phyloP scores from a whole-genome alignment of 768 basidiomycete species.

The Lyophyllum atratum region DNA sequence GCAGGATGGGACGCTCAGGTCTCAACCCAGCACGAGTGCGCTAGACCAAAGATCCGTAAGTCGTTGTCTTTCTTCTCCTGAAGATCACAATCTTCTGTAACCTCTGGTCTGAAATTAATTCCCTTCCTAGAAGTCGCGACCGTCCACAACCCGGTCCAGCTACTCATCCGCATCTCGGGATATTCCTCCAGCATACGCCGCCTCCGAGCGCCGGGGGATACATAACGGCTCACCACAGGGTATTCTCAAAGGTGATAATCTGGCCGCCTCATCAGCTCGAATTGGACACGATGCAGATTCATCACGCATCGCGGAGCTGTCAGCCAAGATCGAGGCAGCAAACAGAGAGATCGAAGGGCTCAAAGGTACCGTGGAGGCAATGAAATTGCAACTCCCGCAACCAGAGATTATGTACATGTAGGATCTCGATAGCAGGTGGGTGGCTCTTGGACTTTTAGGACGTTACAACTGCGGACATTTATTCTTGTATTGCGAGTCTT shows the following conservation, averaged over 20 bases:
- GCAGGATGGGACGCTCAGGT: neutral
- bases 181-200: neutral
- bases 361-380: neutral
- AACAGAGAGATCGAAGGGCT: constrained; percentile 2
- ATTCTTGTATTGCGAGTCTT: no score
- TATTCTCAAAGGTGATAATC: neutral
- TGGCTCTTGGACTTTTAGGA: no score
- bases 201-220: neutral
- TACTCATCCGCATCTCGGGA: neutral
- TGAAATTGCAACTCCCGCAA: neutral
- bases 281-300: neutral
- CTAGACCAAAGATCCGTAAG: neutral
- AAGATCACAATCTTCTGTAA: neutral
- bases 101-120: neutral
- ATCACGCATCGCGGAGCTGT: neutral
- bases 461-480: no score
- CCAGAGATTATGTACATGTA: neutral
- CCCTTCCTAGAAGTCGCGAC: neutral
- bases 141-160: neutral
- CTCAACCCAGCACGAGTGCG: neutral
- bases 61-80: neutral
- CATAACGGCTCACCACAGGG: neutral
- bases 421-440: neutral
- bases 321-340: neutral
- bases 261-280: no score